Evolutionary conservation across 768 basidiomycete species (phyloP), one percentile per base, ranked within the genome.

Genomic region (Termitomyces sp.): DNA sequence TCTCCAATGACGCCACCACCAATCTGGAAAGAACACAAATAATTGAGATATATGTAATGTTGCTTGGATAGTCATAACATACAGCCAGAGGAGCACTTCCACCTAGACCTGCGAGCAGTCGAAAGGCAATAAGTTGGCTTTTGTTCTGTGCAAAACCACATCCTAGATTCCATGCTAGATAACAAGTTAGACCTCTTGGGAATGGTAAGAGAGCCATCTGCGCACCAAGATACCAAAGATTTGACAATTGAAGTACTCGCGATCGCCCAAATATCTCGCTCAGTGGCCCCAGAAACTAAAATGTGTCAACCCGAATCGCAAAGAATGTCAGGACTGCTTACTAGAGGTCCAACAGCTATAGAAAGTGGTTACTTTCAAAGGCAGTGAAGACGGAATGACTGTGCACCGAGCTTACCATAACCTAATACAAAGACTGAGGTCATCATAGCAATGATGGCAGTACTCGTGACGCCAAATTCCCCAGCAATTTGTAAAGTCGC

Each of bases 191-290:
- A 8, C 37, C 22, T 24, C 36, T 44, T 22, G 31, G 7, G 41
- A 53, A 9, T 42, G 51, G 22, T 15, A n/a, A 30, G n/a, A 22
- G 12, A 24, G 12, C 5, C 27, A 39, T 46, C 27, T 7, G 62
- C 70, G 9, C 66, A 88, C 86, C 81, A 1, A 90, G 72, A 65
- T 81, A 90, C 69, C 84, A 85, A 4, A 87, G n/a, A 68, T 90
- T 91, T 1, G 88, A 69, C 0, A 76, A 49, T 64, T 88, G 89
- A 0, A 91, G 63, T 0, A 89, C 83, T 2, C 75, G 70, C 0
- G 84, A 80, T 20, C 89, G 81, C 2, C 90, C 89, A 60, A 76
- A 91, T 11, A 91, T 77, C 68, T 93, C 91, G 61, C 83, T 85
- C 24, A 91, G 64, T 0, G 90, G 91, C 0, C 85, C 88, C 27